These are phyloP conservation scores for Aspergillus awamori DNA, from an alignment of 2,329 filamentous ascomycete species.

Conservation along the genomic window DNA sequence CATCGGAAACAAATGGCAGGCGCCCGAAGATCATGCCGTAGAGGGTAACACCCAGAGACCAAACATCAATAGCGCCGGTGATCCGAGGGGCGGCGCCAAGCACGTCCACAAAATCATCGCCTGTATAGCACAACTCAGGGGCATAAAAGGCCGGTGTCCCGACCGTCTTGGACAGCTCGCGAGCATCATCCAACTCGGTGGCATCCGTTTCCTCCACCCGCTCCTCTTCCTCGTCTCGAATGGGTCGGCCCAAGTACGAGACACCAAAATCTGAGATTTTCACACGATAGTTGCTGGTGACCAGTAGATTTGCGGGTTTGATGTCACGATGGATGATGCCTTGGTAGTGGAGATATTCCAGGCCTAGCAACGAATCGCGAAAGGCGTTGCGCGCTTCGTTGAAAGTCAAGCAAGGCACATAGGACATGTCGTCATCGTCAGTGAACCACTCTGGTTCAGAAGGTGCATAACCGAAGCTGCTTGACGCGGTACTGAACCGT, in stretches of 20 bases:
- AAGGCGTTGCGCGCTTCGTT: slow-evolving; percentile 81
- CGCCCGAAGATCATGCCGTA: slow-evolving; percentile 95
- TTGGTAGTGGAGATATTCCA: slow-evolving; percentile 91
- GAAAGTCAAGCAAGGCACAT: slow-evolving; percentile 90
- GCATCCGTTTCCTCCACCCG: slow-evolving; percentile 81
- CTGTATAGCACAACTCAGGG: slow-evolving; percentile 91
- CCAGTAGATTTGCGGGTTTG: slow-evolving; percentile 86
- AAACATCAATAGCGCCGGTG: slow-evolving; percentile 93
- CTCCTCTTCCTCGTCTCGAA: slow-evolving; percentile 77
- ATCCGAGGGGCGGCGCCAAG: slow-evolving; percentile 69
- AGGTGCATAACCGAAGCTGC: slow-evolving; percentile 51
- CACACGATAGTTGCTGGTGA: slow-evolving; percentile 80
- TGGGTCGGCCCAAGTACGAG: slow-evolving; percentile 89
- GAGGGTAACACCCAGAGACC: slow-evolving; percentile 93
- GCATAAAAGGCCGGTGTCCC: slow-evolving; percentile 98
- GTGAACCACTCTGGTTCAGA: slow-evolving; percentile 49
- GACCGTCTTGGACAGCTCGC: slow-evolving; percentile 96
- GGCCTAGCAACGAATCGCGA: slow-evolving; percentile 85
- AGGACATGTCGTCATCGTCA: slow-evolving; percentile 80
- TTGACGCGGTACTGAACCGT: slow-evolving; percentile 80
- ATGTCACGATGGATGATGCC: slow-evolving; percentile 84
- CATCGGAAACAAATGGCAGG: slow-evolving; percentile 88
- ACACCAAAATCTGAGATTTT: slow-evolving; percentile 99
- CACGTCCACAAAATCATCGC: slow-evolving; percentile 59
- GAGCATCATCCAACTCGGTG: slow-evolving; percentile 84